Evolutionary conservation across 2,329 filamentous ascomycete species (phyloP).

Genomic region (Colletotrichum scovillei): DNA sequence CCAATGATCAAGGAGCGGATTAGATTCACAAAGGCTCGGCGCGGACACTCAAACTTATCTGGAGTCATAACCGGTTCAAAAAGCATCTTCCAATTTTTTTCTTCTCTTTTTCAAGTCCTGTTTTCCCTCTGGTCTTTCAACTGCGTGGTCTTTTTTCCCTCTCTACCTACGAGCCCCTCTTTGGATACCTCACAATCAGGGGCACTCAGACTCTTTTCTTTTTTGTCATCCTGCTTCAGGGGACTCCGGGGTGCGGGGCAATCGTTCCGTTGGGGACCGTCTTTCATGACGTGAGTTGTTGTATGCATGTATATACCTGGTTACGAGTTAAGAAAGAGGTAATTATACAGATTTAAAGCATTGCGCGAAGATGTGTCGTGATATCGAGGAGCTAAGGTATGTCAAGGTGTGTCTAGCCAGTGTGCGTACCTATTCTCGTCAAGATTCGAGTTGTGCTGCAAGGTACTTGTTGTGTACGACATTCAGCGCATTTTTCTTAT

Average conservation of each 20-base stretch:
- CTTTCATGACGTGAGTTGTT: constrained; percentile 5
- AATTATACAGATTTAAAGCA: constrained; percentile 30
- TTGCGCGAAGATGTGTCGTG: neutral
- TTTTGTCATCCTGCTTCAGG: neutral
- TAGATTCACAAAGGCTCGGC: constrained; percentile 32
- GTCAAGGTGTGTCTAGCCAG: too few relatives aligned
- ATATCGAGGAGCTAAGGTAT: neutral
- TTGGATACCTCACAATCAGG: neutral
- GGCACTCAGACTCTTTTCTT: neutral
- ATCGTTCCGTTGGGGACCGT: neutral
- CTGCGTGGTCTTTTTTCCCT: neutral
- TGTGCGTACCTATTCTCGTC: too few relatives aligned
- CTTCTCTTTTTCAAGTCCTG: neutral
- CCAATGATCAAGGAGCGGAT: constrained; percentile 1
- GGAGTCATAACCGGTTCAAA: constrained; percentile 35
- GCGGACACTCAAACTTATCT: constrained; percentile 30
- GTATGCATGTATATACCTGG: constrained; percentile 33
- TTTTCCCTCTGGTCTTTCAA: neutral
- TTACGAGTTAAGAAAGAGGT: constrained; percentile 19
- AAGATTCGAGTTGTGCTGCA: too few relatives aligned
- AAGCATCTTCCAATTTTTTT: constrained; percentile 23
- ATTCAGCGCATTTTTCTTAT: too few relatives aligned
- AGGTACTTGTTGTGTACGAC: too few relatives aligned
- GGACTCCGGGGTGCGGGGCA: neutral
- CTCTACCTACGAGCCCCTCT: neutral